Conservation (phyloP, 73 alveolate species). For the Paramecium caudatum region DNA sequence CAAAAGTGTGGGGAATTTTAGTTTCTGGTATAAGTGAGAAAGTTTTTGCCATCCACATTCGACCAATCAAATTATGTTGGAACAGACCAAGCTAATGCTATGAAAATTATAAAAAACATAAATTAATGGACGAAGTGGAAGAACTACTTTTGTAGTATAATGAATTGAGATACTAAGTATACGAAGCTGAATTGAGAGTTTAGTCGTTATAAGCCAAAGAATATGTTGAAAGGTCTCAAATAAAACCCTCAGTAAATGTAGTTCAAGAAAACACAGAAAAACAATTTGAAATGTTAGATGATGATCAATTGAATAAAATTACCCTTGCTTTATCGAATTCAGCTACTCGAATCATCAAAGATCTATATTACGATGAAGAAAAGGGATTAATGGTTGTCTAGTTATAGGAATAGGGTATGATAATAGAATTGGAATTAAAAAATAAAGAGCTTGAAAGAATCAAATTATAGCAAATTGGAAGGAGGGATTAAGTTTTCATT, state of each 20-base stretch:
- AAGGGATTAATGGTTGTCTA: background rate
- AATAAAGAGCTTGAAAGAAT: background rate
- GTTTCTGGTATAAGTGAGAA: slow-evolving; percentile 80
- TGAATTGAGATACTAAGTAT: slow-evolving; percentile 26
- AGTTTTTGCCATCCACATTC: slow-evolving; percentile 89
- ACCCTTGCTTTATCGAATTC: background rate
- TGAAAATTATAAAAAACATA: too few relatives aligned
- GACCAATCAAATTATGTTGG: too few relatives aligned
- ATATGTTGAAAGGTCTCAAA: background rate
- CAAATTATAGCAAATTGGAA: slow-evolving; percentile 3
- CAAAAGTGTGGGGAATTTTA: slow-evolving; percentile 88
- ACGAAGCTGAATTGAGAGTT: slow-evolving; percentile 35
- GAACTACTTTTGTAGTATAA: too few relatives aligned
- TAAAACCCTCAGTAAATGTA: background rate
- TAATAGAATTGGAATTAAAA: slow-evolving; percentile 7
- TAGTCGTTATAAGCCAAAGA: background rate
- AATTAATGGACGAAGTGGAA: too few relatives aligned
- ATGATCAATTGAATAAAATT: slow-evolving; percentile 26
- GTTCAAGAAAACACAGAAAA: background rate
- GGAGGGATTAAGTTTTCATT: background rate
- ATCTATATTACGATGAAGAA: slow-evolving; percentile 45
- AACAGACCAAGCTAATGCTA: too few relatives aligned
- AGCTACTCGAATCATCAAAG: background rate
- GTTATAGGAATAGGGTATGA: slow-evolving; percentile 17
- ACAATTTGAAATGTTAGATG: background rate